phyloP scores from a whole-genome alignment of 345 rosid genomes.

The Erucastrum elatum region DNA sequence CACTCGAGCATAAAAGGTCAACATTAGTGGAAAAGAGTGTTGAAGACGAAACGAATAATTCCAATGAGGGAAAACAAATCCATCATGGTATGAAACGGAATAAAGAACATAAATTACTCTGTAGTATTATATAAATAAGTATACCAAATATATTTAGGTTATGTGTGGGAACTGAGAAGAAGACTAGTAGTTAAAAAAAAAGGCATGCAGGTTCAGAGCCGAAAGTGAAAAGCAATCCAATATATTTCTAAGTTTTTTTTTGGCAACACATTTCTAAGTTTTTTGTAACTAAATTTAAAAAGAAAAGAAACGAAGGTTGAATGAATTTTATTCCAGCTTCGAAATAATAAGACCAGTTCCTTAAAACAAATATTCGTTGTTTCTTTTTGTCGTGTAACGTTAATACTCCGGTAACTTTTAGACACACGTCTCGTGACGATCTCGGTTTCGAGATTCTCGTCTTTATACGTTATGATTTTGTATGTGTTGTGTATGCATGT shows the following conservation, averaged over 20 bases:
- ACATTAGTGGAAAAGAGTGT: too few relatives aligned
- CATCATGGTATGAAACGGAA: conserved; percentile 17
- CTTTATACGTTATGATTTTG: background rate
- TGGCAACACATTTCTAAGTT: background rate
- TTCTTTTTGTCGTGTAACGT: conserved; percentile 20
- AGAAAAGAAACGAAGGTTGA: conserved; percentile 6
- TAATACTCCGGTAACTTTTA: background rate
- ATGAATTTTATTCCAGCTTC: conserved; percentile 3
- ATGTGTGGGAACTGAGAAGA: conserved; percentile 6
- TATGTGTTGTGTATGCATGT: background rate
- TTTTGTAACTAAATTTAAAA: background rate
- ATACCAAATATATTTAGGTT: conserved; percentile 1
- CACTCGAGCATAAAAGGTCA: too few relatives aligned
- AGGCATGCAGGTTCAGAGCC: conserved; percentile 27
- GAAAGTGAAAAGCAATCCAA: conserved; percentile 25
- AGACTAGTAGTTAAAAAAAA: conserved; percentile 20
- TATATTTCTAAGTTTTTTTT: background rate
- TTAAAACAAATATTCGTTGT: conserved; percentile 13
- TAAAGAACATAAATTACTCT: conserved; percentile 12
- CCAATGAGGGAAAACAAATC: conserved; percentile 7
- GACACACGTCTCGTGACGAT: conserved; percentile 35
- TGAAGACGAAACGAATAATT: conserved; percentile 36
- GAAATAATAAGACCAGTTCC: background rate
- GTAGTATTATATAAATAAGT: background rate
- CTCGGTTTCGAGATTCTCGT: conserved; percentile 31